A percentile compares a stretch with the other conserved stretches of the same genome.
Evolutionary conservation across 1,284 basidiomycete genomes (phyloP).

Genomic region (Rugiboletus extremiorientalis): DNA sequence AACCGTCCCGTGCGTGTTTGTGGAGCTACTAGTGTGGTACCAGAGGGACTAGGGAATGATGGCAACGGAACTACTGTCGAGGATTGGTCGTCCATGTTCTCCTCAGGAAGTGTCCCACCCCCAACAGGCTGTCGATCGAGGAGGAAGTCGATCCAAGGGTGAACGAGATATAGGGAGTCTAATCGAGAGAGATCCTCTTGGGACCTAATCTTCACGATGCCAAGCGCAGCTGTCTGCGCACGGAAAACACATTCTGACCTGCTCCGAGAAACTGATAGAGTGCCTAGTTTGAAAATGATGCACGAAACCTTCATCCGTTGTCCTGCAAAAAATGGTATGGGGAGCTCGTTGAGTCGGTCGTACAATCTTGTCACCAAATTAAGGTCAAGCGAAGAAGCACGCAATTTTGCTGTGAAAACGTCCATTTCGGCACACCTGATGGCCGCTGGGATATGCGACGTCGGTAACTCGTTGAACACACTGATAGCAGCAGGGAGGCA

Average conservation of each 20-base stretch:
- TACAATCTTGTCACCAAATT: not conserved
- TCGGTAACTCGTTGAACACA: not conserved
- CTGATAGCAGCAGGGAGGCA: not conserved
- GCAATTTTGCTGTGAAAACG: not conserved
- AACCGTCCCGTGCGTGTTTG: not conserved
- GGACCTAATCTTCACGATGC: not conserved
- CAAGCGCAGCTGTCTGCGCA: not conserved
- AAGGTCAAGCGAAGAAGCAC: not conserved
- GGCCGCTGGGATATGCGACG: not conserved
- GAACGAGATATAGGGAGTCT: not conserved
- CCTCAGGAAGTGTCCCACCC: not conserved
- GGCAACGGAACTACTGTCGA: too few relatives aligned
- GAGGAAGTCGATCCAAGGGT: not conserved
- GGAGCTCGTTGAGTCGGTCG: not conserved
- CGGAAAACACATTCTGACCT: not conserved
- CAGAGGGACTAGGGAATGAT: not conserved
- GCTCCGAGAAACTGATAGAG: not conserved
- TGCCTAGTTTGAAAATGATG: conserved; percentile 4
- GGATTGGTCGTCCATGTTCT: not conserved
- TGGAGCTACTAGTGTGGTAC: too few relatives aligned
- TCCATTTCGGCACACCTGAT: not conserved
- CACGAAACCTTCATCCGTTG: conserved; percentile 8
- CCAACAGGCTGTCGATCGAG: not conserved
- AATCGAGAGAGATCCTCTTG: not conserved
- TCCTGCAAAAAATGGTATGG: not conserved